Evolutionary conservation across 306 rosid genomes (phyloP), one percentile per base, ranked within the genome.

Genomic region (Cicer yamashitae): DNA sequence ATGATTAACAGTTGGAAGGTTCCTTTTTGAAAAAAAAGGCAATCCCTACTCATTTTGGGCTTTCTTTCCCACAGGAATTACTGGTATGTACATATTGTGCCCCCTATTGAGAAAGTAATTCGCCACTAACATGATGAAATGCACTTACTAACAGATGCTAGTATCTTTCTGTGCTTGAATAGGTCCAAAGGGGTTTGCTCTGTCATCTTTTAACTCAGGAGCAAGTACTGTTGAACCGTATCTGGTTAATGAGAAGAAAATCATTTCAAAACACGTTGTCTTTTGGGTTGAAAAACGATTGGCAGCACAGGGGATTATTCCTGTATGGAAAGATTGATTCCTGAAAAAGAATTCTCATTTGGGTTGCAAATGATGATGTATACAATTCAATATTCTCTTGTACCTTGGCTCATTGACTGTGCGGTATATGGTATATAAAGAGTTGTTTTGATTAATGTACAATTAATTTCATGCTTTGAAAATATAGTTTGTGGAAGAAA

Each of bases 301-400:
- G 85, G 99, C 99, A 62, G 97, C 99, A 18, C 99, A 94, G 78
- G 97, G 99, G 76, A 89, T 94, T 75, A 89, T 90, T 73, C 97
- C 97, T 46, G 92, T 94, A 30, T 90, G 97, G 99, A 87, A 82
- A 77, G 93, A 89, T 52, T 91, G 47, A 86, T 71, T 79, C 20
- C 51, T 43, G 4, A n/a, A 61, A 20, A 54, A 1, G 37, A 66
- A 38, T 7, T 17, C 1, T 63, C 77, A 70, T 60, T 78, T 64
- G 82, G 72, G 71, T 67, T 75, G 56, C 84, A 65, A 70, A 73
- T 60, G 52, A 75, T 85, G 82, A 66, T 66, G 76, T 74, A 82
- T 74, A 82, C 81, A 78, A 45, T 61, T 64, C 76, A 69, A 70
- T 75, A 48, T 69, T 75, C 66, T 58, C 78, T 37, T 10, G 74